A percentile compares a stretch with the other conserved stretches of the same genome.
These are phyloP conservation scores for Acanthamoeba sp. DNA, from an alignment of 208 protist species.

Conservation along the genomic window DNA sequence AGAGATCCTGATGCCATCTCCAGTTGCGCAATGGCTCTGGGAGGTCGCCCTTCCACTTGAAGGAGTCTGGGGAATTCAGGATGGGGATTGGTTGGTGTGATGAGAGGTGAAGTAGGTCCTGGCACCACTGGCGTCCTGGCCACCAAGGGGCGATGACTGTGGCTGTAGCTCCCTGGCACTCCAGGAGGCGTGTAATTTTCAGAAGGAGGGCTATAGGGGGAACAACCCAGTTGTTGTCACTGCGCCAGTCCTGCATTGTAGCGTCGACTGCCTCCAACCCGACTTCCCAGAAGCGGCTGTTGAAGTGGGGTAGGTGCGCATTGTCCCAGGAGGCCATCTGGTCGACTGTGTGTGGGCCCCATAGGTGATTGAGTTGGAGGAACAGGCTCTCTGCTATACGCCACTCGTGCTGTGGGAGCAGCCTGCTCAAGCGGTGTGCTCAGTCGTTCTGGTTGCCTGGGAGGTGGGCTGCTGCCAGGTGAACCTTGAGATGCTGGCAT, in stretches of 20 bases:
- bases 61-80: too few relatives aligned
- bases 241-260: neutral
- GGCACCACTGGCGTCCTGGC: too few relatives aligned
- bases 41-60: too few relatives aligned
- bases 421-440: neutral
- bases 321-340: neutral
- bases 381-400: neutral
- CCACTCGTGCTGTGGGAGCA: neutral
- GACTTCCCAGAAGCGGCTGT: neutral
- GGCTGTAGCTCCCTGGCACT: too few relatives aligned
- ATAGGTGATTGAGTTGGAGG: neutral
- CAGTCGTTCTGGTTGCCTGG: neutral
- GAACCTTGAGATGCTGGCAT: neutral
- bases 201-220: too few relatives aligned
- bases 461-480: neutral
- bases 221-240: too few relatives aligned
- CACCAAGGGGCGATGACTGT: too few relatives aligned
- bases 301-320: neutral
- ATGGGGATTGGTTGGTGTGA: too few relatives aligned
- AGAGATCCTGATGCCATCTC: too few relatives aligned
- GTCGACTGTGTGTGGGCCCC: neutral
- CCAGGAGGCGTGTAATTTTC: too few relatives aligned
- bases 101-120: too few relatives aligned
- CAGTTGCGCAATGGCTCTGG: too few relatives aligned
- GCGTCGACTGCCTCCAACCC: neutral